Evolutionary conservation across 2,329 filamentous ascomycete species (phyloP).

Genomic region (Penicillium janthinellum): DNA sequence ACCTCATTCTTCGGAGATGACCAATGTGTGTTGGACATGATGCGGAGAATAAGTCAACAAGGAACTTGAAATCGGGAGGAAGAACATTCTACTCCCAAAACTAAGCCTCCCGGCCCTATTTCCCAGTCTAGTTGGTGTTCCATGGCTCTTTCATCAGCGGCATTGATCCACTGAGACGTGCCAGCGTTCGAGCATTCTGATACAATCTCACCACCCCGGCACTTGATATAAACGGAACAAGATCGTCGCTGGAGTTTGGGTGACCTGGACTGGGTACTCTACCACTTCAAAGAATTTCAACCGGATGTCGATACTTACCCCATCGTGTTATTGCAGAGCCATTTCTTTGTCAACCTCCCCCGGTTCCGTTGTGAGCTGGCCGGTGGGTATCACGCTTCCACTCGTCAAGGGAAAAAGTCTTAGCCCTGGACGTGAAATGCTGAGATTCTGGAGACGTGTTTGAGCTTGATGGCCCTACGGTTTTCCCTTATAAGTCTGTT

Average conservation of each 20-base stretch:
- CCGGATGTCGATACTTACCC: conserved; percentile 20
- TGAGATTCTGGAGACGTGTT: not conserved
- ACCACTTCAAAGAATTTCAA: conserved; percentile 13
- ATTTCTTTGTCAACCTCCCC: conserved; percentile 2
- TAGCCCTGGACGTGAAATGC: conserved; percentile 3
- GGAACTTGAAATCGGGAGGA: not conserved
- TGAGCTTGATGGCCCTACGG: conserved; percentile 2
- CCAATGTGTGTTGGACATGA: not conserved
- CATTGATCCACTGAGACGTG: conserved; percentile 5
- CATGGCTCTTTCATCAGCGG: not conserved
- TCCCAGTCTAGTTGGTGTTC: not conserved
- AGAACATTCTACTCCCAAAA: not conserved
- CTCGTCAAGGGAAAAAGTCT: conserved; percentile 3
- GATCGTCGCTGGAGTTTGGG: conserved; percentile 19
- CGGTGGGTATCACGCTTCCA: conserved; percentile 7
- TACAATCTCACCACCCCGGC: conserved; percentile 17
- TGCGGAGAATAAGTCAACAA: not conserved
- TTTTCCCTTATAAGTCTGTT: not conserved
- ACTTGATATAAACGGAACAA: conserved; percentile 17
- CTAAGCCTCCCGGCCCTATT: conserved; percentile 13
- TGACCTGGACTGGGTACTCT: conserved; percentile 3
- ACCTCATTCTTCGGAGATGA: not conserved
- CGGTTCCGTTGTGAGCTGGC: conserved; percentile 4
- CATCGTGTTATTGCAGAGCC: not conserved
- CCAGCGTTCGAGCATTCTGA: conserved; percentile 3